Evolutionary conservation across 495 filamentous ascomycete species (phyloP), one percentile per base, ranked within the genome.

Genomic region (Chaetomidium leptoderma): DNA sequence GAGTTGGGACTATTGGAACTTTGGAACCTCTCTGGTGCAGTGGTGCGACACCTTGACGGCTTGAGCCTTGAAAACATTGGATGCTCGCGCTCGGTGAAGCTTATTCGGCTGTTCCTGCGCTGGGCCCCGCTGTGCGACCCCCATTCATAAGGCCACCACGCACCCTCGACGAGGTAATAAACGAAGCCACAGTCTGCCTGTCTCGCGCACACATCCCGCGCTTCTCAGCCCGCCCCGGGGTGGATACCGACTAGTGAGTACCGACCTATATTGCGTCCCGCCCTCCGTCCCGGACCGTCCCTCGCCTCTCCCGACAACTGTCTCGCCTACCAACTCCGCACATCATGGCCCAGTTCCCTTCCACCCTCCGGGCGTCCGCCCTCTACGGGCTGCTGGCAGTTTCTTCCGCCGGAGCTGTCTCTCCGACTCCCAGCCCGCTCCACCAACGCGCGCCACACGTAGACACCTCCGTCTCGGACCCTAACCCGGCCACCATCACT

Each of bases 301-400:
- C 19, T 32, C 16, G 32, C 14, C n/a, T 50, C 13, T 8, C 33
- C 27, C 32, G n/a, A n/a, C n/a, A n/a, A n/a, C n/a, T n/a, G n/a
- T 36, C 36, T 33, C 19, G 48, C 13, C 40, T 39, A n/a, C 16
- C n/a, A n/a, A n/a, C n/a, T n/a, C n/a, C n/a, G n/a, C n/a, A 4
- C 50, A 53, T 36, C 36, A 68, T 68, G 65, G 13, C 47, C 16
- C 50, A 54, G 45, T 17, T 53, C 21, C 4, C 36, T 3, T 35
- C 47, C 9, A n/a, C 60, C 44, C 39, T 46, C 21, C 43, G 52
- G 55, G 35, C 44, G n/a, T 51, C 53, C 9, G 33, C 46, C 53
- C 50, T 67, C 33, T 61, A 35, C 26, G 58, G 46, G 19, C 55
- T 66, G 27, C 30, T 68, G 19, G 55, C 60, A 13, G 42, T 36